Conservation (phyloP, 2,329 filamentous ascomycete genomes). For the Huntiella omanensis region DNA sequence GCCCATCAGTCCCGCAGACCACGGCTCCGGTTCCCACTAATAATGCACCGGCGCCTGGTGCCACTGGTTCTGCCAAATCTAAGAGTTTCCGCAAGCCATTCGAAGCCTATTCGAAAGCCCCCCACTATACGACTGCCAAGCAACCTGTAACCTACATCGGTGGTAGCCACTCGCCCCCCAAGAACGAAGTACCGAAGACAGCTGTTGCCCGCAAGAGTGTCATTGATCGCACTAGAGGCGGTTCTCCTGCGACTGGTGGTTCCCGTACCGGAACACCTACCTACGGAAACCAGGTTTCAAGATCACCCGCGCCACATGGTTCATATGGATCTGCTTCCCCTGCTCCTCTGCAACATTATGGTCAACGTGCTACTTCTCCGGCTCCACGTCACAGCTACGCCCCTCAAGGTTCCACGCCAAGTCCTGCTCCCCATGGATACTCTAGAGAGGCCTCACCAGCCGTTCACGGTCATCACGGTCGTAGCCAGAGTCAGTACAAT, state of each 20-base stretch:
- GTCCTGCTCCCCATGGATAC: conserved; percentile 9
- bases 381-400: conserved; percentile 4
- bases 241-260: conserved; percentile 2
- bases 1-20: conserved; percentile 35
- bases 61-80: conserved; percentile 28
- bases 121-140: conserved; percentile 45
- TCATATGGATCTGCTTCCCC: conserved; percentile 10
- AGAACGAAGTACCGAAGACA: conserved; percentile 12
- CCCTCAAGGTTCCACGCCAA: conserved; percentile 12
- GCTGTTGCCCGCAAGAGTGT: conserved; percentile 7
- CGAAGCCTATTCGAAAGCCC: conserved; percentile 46
- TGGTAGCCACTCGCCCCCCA: conserved; percentile 20
- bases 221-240: conserved; percentile 2
- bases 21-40: conserved; percentile 39
- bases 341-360: conserved; percentile 3
- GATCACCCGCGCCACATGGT: conserved; percentile 4
- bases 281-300: conserved; percentile 7
- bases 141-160: conserved; percentile 38
- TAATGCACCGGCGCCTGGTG: conserved; percentile 27
- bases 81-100: conserved; percentile 49
- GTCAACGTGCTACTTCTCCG: conserved; percentile 4
- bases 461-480: conserved; percentile 15
- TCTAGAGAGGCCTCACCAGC: conserved; percentile 16
- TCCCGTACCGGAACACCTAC: conserved; percentile 5
- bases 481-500: conserved; percentile 10